Base-by-base conservation (phyloP, 2,329 filamentous ascomycete species). In the Fusarium graminum region DNA sequence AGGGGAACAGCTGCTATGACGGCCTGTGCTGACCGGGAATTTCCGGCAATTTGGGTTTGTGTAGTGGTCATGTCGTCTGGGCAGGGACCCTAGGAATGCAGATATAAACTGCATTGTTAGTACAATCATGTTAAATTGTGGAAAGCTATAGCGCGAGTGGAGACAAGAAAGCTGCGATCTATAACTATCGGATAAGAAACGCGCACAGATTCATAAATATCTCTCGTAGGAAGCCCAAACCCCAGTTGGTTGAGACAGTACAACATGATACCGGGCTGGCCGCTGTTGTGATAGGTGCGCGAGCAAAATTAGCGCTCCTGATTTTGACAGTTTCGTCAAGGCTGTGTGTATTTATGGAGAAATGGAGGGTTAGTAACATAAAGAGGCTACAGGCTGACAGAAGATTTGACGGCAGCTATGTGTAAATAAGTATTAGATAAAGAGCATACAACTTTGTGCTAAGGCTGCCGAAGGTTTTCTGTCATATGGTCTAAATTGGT, bases 251-350 rank as follows among this genome's bases (percentile, higher is more conserved):
- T 13, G 34, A 54, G n/a, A 36, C 8, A 36, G 16, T n/a, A 12
- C 29, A 43, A 50, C 19, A 29, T 38, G 29, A 49, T 46, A 64
- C 17, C 40, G 52, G 16, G 49, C 41, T 43, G 52, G 55, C 29
- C 60, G 47, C 32, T 43, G 34, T 44, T 52, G 53, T 55, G 57
- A 65, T 67, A 68, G 66, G 67, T 28, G 64, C 67, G 51, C 63
- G 51, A 68, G 43, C 47, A 49, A 42, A 14, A n/a, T 49, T 45
- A 32, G 51, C 36, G 52, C 39, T 42, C 36, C 45, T 32, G 36
- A 38, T 52, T 43, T 59, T 32, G 47, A 38, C 26, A 38, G 43
- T 30, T 29, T 29, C 14, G 32, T 36, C 32, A 29, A 52, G 13
- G 38, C 41, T 60, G 42, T 54, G 40, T 51, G 41, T 40, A 44